Evolutionary conservation across 139 green algal genomes (phyloP), one percentile per base, ranked within the genome.

Genomic region (Closterium sp.): DNA sequence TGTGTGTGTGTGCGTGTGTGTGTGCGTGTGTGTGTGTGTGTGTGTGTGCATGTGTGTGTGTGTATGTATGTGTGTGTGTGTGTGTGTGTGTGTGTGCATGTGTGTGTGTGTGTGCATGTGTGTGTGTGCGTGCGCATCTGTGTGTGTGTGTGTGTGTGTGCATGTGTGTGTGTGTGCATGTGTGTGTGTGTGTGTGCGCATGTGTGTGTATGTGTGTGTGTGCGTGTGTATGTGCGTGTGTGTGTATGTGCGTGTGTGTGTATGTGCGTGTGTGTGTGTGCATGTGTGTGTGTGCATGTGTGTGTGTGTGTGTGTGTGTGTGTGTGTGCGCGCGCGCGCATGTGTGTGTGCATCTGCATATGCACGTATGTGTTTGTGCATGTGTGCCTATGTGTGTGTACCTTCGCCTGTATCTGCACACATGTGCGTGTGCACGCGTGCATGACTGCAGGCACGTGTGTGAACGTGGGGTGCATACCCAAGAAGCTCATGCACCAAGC

Each of bases 381-480:
- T 7, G 84, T 87, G 84, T 30, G 84, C 24, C 1, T 21, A 10
- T 30, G 84, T 7, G 10, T 28, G 84, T 30, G 84, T 31, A 9
- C 73, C 7, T 86, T 6, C 73, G 73, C 73, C 7, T 28, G 73
- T 86, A 9, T 9, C 7, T 86, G 73, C 73, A 9, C 27, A 9
- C 9, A 9, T 28, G 73, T 9, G 19, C 24, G 84, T 21, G 84
- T 28, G 84, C 19, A 21, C 31, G 84, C 84, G 19, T 30, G 84
- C 84, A 21, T 28, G 84, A 1, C 5, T 31, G 87, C 91, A 94
- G 95, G 95, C 32, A 96, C 95, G 70, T 96, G 95, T 89, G 95
- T 96, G 50, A 96, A 96, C 89, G 95, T 96, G 34, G 95, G 95
- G 31, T 96, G 95, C 92, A 96, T 96, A 86, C 95, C 95, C 50